Evolutionary conservation across 1,284 basidiomycete genomes (phyloP), one percentile per base, ranked within the genome.

Genomic region (Heterobasidion occidentale): DNA sequence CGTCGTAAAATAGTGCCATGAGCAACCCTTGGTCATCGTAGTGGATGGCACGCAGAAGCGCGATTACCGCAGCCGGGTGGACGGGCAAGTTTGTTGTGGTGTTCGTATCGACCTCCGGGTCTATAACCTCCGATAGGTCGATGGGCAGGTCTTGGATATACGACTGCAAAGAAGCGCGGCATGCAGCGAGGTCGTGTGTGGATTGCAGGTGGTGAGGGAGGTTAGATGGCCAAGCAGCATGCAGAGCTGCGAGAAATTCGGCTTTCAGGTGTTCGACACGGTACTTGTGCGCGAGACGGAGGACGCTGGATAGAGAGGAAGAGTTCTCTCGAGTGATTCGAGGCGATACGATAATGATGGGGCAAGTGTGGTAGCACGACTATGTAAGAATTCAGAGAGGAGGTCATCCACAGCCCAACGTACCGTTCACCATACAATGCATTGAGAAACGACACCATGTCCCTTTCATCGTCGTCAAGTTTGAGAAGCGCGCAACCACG

Each of bases 1-100:
- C 60, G 11, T 64, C 64, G 58, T 69, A 68, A 63, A 68, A 68
- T 49, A 68, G 60, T n/a, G 67, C 60, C 48, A 60, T 59, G 47
- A 68, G 59, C 6, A 66, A 48, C n/a, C 55, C 55, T 8, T 56
- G n/a, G 42, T 62, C 57, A 45, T 36, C 27, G 57, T 63, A 64
- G 15, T 58, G 58, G 53, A 62, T 63, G 20, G 63, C 60, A 52
- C 67, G 63, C 15, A 68, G 66, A 33, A 68, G 64, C 12, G 60
- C 59, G 57, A 67, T 65, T 33, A 65, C 64, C 50, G 53, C 57
- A 11, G 64, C 66, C 8, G 67, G 67, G 47, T 66, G 63, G 4
- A 67, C 60, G 56, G 27, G 27, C 27, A 27, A 5, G 27, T 27
- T 27, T 27, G 27, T 27, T 27, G 63, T 60, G 47, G 59, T 42